Conservation (phyloP, 768 basidiomycete species). For the Psilocybe subaeruginosa region DNA sequence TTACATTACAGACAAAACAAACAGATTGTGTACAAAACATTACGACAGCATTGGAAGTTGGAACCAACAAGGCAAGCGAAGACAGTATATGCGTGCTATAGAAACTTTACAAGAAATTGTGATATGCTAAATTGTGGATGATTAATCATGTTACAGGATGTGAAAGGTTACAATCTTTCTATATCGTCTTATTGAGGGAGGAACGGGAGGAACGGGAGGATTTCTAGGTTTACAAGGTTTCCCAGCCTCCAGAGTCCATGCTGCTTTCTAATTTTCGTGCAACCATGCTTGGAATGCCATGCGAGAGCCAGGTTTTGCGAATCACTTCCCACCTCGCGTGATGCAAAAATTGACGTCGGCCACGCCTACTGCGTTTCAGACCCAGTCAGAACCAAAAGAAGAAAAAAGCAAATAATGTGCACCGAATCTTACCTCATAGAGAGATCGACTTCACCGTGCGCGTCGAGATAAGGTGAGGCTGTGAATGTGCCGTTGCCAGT, state of each 20-base stretch:
- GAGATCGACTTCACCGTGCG: constrained; percentile 91
- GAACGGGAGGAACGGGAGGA: background rate
- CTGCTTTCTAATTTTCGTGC: constrained; percentile 88
- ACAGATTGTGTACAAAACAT: background rate
- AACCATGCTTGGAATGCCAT: constrained; percentile 87
- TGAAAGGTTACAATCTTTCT: background rate
- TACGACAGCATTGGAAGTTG: background rate
- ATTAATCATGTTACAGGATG: background rate
- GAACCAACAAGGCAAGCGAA: background rate
- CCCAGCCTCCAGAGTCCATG: constrained; percentile 94
- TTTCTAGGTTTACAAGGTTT: constrained; percentile 60
- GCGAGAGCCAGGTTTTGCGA: constrained; percentile 87
- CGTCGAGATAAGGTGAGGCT: constrained; percentile 89
- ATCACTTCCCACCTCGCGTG: constrained; percentile 88
- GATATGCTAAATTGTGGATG: background rate
- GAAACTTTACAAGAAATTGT: background rate
- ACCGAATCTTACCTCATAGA: constrained; percentile 74
- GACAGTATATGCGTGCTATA: background rate
- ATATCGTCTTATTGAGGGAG: background rate
- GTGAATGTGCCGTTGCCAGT: constrained; percentile 88
- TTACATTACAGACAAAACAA: background rate
- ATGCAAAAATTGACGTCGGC: constrained; percentile 87
- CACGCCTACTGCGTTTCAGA: constrained; percentile 57
- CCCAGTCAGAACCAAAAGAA: background rate
- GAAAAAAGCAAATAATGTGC: background rate